Conservation (phyloP, 2,329 filamentous ascomycete species). For the Apiospora rasikravindrae region DNA sequence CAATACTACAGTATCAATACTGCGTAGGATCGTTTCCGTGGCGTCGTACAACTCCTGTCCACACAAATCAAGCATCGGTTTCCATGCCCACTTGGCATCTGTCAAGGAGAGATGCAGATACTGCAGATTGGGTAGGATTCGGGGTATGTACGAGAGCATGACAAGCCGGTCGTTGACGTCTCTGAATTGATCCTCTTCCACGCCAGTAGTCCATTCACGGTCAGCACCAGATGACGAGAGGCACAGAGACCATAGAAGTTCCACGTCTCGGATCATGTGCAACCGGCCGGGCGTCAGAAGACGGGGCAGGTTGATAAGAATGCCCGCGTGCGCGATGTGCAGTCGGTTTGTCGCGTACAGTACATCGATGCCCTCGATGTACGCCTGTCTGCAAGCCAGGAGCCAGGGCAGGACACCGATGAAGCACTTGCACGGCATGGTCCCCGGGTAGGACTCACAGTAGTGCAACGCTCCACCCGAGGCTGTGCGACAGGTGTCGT, state of each 20-base stretch:
- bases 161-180: conserved; percentile 1
- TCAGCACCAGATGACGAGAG: conserved; percentile 1
- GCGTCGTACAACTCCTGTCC: conserved; percentile 19
- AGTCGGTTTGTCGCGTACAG: conserved; percentile 2
- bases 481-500: background rate
- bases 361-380: conserved; percentile 10
- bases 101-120: background rate
- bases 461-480: background rate
- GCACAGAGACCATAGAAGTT: background rate
- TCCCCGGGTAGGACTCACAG: conserved; percentile 9
- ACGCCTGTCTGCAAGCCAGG: background rate
- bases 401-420: background rate
- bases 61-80: background rate
- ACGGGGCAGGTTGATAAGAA: background rate
- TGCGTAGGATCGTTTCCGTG: conserved; percentile 21
- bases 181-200: background rate
- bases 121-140: background rate
- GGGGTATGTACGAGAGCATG: background rate
- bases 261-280: background rate
- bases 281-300: background rate
- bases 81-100: background rate
- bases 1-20: conserved; percentile 20
- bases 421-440: background rate
- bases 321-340: background rate
- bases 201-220: background rate